Conservation (phyloP, 805 yeast species). For the Hanseniaspora hatyaiensis region DNA sequence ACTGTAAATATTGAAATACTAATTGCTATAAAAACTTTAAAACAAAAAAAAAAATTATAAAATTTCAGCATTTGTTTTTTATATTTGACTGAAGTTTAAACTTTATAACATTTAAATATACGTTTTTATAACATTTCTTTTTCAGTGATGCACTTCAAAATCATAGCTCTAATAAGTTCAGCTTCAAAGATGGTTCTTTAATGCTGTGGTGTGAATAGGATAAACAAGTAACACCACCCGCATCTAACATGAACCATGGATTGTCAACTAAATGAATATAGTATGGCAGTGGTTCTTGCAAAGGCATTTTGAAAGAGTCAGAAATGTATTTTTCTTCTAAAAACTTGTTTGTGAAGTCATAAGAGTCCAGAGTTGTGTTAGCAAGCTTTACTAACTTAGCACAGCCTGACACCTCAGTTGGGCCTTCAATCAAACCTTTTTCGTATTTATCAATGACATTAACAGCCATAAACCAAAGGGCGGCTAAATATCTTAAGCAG, state of each 20-base stretch:
- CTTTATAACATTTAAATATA: too few species aligned
- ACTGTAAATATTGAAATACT: too few species aligned
- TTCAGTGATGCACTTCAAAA: too few species aligned
- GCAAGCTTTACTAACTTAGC: slow-evolving; percentile 8
- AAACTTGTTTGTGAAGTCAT: slow-evolving; percentile 19
- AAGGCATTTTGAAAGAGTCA: slow-evolving; percentile 27
- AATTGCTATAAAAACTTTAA: too few species aligned
- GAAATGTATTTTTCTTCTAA: slow-evolving; percentile 24
- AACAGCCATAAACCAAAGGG: slow-evolving; percentile 56
- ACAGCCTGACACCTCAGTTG: slow-evolving; percentile 8
- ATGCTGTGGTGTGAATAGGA: slow-evolving; percentile 77
- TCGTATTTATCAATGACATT: slow-evolving; percentile 6
- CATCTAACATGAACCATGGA: slow-evolving; percentile 78
- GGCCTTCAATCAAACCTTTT: slow-evolving; percentile 3
- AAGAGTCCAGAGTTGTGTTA: neutral
- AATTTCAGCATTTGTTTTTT: too few species aligned
- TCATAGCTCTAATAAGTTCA: slow-evolving; percentile 39
- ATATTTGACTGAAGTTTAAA: too few species aligned
- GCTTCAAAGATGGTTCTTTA: slow-evolving; percentile 73
- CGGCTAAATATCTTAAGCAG: slow-evolving; percentile 76
- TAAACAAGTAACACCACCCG: slow-evolving; percentile 90
- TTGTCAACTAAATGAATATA: slow-evolving; percentile 35
- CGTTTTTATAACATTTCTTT: too few species aligned
- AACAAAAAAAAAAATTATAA: too few species aligned
- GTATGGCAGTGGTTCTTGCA: slow-evolving; percentile 28